A percentile compares a stretch with the other conserved stretches of the same genome.
These are phyloP conservation scores for Lecanosticta acicola DNA, from an alignment of 2,329 filamentous ascomycete species.

Conservation along the genomic window DNA sequence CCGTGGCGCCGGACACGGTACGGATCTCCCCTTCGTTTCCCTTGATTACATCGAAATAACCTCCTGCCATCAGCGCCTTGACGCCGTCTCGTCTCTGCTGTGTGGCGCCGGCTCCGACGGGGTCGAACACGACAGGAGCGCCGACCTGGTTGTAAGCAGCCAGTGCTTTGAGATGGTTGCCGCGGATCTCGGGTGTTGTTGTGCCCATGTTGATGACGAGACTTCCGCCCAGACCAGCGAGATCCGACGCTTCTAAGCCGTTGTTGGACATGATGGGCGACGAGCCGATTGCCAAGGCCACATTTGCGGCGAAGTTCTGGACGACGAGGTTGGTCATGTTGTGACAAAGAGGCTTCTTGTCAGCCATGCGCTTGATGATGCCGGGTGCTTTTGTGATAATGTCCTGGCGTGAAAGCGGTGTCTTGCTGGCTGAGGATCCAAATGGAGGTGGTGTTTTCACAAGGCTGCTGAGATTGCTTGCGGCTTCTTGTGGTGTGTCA, in stretches of 20 bases:
- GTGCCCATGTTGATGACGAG: conserved; percentile 96
- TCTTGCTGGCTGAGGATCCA: conserved; percentile 24
- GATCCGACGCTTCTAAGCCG: conserved; percentile 71
- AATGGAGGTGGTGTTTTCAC: conserved; percentile 44
- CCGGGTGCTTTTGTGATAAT: conserved; percentile 26
- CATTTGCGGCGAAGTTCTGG: conserved; percentile 89
- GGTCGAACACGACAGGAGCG: conserved; percentile 76
- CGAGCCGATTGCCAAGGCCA: conserved; percentile 75
- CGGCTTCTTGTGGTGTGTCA: conserved; percentile 57
- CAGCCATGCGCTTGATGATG: conserved; percentile 54
- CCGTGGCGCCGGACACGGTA: conserved; percentile 58
- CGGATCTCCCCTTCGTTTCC: conserved; percentile 87
- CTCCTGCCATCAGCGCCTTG: conserved; percentile 62
- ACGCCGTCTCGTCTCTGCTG: conserved; percentile 65
- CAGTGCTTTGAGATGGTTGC: conserved; percentile 68
- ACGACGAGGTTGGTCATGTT: conserved; percentile 98
- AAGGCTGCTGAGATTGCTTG: conserved; percentile 54
- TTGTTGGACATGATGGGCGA: conserved; percentile 94
- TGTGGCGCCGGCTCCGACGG: conserved; percentile 85
- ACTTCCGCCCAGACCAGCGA: conserved; percentile 69
- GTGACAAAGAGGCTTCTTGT: conserved; percentile 68
- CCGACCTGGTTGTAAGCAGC: conserved; percentile 72
- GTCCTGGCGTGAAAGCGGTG: conserved; percentile 27
- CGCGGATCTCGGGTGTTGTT: conserved; percentile 66
- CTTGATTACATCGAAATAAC: conserved; percentile 84